Evolutionary conservation across 345 rosid species (phyloP).

Genomic region (Eucalyptus sp.): DNA sequence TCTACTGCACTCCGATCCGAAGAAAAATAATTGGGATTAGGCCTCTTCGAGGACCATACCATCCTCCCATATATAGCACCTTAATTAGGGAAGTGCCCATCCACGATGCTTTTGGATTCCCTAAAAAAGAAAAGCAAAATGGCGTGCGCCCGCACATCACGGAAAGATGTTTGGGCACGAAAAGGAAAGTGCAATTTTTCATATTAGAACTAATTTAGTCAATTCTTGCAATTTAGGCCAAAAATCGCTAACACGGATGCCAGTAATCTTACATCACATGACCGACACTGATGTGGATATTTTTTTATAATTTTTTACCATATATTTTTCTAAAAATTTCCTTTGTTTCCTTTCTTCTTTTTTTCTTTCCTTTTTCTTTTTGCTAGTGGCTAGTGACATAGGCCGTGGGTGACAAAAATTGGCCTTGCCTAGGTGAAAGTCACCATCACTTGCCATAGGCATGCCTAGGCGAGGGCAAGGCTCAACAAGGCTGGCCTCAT

Average conservation of each 20-base stretch:
- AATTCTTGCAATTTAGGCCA: too few relatives aligned
- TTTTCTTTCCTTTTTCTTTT: too few relatives aligned
- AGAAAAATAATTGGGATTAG: not conserved
- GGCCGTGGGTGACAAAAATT: too few relatives aligned
- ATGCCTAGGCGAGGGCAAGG: too few relatives aligned
- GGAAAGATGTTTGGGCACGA: not conserved
- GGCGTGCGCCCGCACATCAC: not conserved
- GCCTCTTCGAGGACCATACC: not conserved
- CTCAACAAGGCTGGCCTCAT: not conserved
- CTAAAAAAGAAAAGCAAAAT: not conserved
- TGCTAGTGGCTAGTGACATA: not conserved
- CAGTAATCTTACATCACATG: rapidly evolving
- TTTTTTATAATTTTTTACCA: too few relatives aligned
- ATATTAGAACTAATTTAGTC: too few relatives aligned
- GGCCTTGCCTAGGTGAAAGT: not conserved
- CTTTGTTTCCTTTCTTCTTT: too few relatives aligned
- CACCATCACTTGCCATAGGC: too few relatives aligned
- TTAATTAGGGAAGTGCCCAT: not conserved
- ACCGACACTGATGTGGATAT: rapidly evolving
- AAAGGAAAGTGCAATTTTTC: not conserved
- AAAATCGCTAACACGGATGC: rapidly evolving
- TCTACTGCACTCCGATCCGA: not conserved
- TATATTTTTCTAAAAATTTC: too few relatives aligned
- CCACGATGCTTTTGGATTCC: not conserved
- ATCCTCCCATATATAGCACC: not conserved